Conservation (phyloP, 805 yeast genomes). For the Clavispora vitiphila region DNA sequence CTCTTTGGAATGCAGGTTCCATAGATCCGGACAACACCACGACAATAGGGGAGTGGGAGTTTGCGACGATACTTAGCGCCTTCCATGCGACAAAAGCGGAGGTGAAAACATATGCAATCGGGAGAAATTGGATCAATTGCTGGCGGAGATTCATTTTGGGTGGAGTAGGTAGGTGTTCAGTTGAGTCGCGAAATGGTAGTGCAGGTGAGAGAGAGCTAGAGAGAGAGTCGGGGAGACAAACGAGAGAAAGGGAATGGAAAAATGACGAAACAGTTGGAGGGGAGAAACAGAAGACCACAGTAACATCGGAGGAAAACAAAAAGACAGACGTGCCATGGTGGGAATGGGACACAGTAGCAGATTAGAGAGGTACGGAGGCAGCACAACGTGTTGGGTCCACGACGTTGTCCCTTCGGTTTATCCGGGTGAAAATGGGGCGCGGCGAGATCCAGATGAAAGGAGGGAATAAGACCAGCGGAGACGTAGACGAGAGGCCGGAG, state of each 20-base stretch:
- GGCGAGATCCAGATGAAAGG: too few relatives aligned
- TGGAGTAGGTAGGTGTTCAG: conserved; percentile 1
- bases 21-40: conserved; percentile 97
- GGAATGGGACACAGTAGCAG: too few relatives aligned
- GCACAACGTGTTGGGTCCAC: too few relatives aligned
- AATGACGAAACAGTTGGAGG: not conserved
- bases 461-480: too few relatives aligned
- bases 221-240: not conserved
- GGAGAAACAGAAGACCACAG: too few relatives aligned
- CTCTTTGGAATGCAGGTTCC: conserved; percentile 99
- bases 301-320: too few relatives aligned
- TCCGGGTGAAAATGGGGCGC: too few relatives aligned
- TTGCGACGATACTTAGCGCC: conserved; percentile 65
- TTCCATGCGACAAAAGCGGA: conserved; percentile 94
- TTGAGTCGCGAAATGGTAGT: not conserved
- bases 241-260: not conserved
- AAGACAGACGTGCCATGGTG: too few relatives aligned
- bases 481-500: too few relatives aligned
- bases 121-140: conserved; percentile 61
- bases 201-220: not conserved
- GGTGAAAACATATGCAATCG: conserved; percentile 73
- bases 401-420: too few relatives aligned
- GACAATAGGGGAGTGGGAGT: conserved; percentile 89
- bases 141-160: conserved; percentile 58
- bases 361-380: too few relatives aligned